A percentile compares a stretch with the other conserved stretches of the same genome.
Conservation (phyloP, 371 early-diverging fungal species). For the Coemansia sp. region DNA sequence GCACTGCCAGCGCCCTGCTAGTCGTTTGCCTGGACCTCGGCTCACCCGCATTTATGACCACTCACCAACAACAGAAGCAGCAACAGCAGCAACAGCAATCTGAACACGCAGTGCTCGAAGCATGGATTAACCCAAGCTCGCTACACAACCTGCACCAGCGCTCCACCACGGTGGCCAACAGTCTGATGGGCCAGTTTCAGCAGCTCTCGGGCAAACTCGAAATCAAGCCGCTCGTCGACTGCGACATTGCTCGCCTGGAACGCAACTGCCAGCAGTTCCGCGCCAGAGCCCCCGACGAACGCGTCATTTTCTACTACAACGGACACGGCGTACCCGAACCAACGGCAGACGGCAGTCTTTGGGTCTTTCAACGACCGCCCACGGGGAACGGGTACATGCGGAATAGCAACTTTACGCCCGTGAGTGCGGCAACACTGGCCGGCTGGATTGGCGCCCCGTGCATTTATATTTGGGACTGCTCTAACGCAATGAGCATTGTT, state of each 20-base stretch:
- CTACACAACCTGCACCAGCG: slow-evolving; percentile 36
- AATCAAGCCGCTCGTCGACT: slow-evolving; percentile 83
- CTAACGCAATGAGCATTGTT: slow-evolving; percentile 89
- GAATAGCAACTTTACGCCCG: slow-evolving; percentile 92
- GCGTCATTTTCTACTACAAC: slow-evolving; percentile 96
- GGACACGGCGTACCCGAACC: slow-evolving; percentile 98
- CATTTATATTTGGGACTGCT: slow-evolving; percentile 95
- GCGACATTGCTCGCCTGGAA: slow-evolving; percentile 86
- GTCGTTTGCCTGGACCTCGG: slow-evolving; percentile 91
- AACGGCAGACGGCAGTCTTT: slow-evolving; percentile 91
- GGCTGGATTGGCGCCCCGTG: slow-evolving; percentile 93
- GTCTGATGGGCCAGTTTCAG: slow-evolving; percentile 84
- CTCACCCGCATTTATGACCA: too few relatives aligned
- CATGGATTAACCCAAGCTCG: slow-evolving; percentile 90
- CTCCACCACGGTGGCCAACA: slow-evolving; percentile 81
- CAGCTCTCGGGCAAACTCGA: slow-evolving; percentile 83
- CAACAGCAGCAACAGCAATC: slow-evolving; percentile 86
- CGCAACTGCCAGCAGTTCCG: slow-evolving; percentile 81
- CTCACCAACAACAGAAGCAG: slow-evolving; percentile 67
- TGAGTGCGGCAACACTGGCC: slow-evolving; percentile 84
- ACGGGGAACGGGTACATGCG: slow-evolving; percentile 64
- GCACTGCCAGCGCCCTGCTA: slow-evolving; percentile 66
- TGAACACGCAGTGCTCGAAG: slow-evolving; percentile 87
- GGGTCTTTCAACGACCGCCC: slow-evolving; percentile 91
- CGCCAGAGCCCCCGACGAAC: slow-evolving; percentile 85